Percentiles rank a stretch among this genome's conserved stretches.
Evolutionary conservation across 306 rosid species (phyloP).

Genomic region (Benincasa hispida): DNA sequence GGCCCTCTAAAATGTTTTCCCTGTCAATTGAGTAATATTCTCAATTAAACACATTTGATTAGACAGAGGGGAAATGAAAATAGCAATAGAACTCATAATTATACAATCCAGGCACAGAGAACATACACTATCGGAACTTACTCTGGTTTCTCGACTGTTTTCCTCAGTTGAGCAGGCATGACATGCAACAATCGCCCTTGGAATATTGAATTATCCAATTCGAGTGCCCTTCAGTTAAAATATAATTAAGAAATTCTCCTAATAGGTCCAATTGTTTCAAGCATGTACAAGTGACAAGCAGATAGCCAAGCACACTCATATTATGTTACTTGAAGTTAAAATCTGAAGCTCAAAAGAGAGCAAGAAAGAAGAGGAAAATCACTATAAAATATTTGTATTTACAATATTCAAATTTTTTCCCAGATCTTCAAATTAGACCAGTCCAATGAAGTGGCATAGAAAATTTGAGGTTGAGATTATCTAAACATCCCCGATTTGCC

Average conservation of each 20-base stretch:
- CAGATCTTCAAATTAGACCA: background rate
- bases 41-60: background rate
- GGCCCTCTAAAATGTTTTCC: conserved; percentile 30
- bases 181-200: conserved; percentile 92
- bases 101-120: background rate
- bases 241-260: background rate
- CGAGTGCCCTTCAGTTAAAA: conserved; percentile 39
- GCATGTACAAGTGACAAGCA: background rate
- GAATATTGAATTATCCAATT: conserved; percentile 62
- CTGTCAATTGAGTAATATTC: conserved; percentile 24
- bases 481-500: background rate
- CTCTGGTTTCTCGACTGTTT: conserved; percentile 41
- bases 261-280: background rate
- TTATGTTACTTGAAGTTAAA: background rate
- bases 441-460: background rate
- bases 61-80: background rate
- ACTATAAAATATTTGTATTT: background rate
- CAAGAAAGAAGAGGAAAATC: background rate
- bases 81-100: background rate
- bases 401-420: background rate
- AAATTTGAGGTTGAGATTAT: background rate
- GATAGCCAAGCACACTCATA: background rate
- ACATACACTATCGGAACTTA: conserved; percentile 23
- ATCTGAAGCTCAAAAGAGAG: too few relatives aligned
- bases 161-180: conserved; percentile 56